Percentiles rank a stretch among this genome's conserved stretches.
phyloP scores from a whole-genome alignment of 305 asterid genomes.

The Plantago coronopus region DNA sequence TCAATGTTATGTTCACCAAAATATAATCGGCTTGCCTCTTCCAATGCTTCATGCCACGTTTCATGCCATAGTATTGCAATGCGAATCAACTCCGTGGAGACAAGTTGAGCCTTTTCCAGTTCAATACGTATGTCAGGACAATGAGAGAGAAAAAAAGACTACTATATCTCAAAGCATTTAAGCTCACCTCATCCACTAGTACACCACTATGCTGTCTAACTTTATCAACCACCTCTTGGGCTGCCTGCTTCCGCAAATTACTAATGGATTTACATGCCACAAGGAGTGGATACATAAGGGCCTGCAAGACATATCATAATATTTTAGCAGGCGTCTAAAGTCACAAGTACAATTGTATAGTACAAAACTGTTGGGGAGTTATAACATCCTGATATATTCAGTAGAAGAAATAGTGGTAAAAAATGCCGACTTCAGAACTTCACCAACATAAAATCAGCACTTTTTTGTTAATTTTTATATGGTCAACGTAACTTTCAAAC shows the following conservation, averaged over 20 bases:
- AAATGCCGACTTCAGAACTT: too few relatives aligned
- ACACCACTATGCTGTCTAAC: conserved; percentile 97
- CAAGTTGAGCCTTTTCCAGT: conserved; percentile 87
- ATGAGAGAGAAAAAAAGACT: conserved; percentile 19
- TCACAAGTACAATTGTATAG: too few relatives aligned
- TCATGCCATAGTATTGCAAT: conserved; percentile 99
- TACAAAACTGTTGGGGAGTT: too few relatives aligned
- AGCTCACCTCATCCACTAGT: conserved; percentile 87
- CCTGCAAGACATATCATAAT: conserved; percentile 49
- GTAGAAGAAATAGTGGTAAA: too few relatives aligned
- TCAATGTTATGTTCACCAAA: conserved; percentile 98
- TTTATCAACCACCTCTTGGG: conserved; percentile 97
- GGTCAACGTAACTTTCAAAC: too few relatives aligned
- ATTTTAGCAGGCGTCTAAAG: conserved; percentile 14
- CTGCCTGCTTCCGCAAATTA: conserved; percentile 89
- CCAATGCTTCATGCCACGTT: conserved; percentile 98
- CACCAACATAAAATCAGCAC: too few relatives aligned
- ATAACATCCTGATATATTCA: too few relatives aligned
- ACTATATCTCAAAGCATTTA: conserved; percentile 13
- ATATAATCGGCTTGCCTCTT: conserved; percentile 97
- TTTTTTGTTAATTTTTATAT: too few relatives aligned
- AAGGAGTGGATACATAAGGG: conserved; percentile 99
- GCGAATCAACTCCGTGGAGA: conserved; percentile 93
- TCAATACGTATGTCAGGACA: conserved; percentile 32
- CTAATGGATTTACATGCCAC: conserved; percentile 99